These are phyloP conservation scores for Stemphylium vesicarium DNA, from an alignment of 2,329 filamentous ascomycete genomes.

Conservation along the genomic window DNA sequence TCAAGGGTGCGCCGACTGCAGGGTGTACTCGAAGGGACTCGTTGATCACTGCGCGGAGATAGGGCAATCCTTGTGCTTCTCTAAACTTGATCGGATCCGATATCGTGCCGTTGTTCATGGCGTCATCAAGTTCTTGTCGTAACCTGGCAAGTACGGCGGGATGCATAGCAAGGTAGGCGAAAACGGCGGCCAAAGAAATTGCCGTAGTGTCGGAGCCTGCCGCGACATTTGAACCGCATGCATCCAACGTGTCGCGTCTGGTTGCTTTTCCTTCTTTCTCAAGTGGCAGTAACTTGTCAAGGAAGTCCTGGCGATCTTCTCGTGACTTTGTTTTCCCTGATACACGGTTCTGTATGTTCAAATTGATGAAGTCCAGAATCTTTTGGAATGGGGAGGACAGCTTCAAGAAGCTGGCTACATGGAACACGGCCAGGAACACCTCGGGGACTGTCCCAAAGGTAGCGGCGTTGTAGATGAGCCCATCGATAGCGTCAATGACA, in stretches of 20 bases:
- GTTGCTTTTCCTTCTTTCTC: slow-evolving; percentile 17
- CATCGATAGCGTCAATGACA: slow-evolving; percentile 7
- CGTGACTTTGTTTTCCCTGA: slow-evolving; percentile 12
- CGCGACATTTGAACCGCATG: slow-evolving; percentile 41
- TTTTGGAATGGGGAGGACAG: not conserved
- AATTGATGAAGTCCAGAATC: not conserved
- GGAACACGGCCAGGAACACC: slow-evolving; percentile 5
- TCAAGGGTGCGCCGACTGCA: slow-evolving; percentile 50
- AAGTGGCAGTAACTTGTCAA: slow-evolving; percentile 18
- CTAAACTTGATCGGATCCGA: slow-evolving; percentile 22
- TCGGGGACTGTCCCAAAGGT: slow-evolving; percentile 12
- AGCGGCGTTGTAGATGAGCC: not conserved
- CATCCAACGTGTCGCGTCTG: slow-evolving; percentile 1
- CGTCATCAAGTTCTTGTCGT: slow-evolving; percentile 26
- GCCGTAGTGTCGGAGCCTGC: slow-evolving; percentile 57
- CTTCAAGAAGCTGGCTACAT: not conserved
- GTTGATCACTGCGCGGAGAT: slow-evolving; percentile 50
- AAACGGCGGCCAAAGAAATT: slow-evolving; percentile 54
- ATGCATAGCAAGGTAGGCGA: slow-evolving; percentile 55
- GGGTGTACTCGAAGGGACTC: slow-evolving; percentile 54
- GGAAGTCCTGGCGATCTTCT: slow-evolving; percentile 14
- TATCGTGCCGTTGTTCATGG: slow-evolving; percentile 9
- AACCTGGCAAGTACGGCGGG: slow-evolving; percentile 29
- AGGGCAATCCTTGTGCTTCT: slow-evolving; percentile 53
- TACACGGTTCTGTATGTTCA: slow-evolving; percentile 6